Evolutionary conservation across 1,139 yeast species (phyloP).

Genomic region (Magnusiomyces fungicola): DNA sequence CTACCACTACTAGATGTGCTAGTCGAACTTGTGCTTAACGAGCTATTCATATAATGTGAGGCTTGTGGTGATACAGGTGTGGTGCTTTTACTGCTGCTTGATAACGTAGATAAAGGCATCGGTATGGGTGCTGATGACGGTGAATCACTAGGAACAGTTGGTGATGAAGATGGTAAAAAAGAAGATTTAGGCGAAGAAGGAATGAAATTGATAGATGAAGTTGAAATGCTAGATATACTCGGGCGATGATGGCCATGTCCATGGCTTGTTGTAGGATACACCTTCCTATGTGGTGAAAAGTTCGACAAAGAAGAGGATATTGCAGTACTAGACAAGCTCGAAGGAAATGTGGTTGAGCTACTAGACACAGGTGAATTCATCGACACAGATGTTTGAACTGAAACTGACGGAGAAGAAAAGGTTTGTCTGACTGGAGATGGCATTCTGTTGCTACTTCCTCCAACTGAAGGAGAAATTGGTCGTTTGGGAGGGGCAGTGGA

Average conservation of each 20-base stretch:
- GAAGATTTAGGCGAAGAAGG: constrained; percentile 8
- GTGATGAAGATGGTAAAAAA: constrained; percentile 7
- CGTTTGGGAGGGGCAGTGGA: constrained; percentile 15
- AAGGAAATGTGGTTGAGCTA: constrained; percentile 9
- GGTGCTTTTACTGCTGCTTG: not conserved
- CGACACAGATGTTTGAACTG: constrained; percentile 16
- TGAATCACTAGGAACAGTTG: constrained; percentile 6
- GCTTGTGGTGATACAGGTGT: constrained; percentile 13
- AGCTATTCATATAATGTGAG: not conserved
- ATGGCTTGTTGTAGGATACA: constrained; percentile 4
- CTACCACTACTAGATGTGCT: not conserved
- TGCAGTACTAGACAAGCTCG: constrained; percentile 17
- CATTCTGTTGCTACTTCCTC: constrained; percentile 4
- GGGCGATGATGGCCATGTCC: constrained; percentile 8
- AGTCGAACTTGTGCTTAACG: not conserved
- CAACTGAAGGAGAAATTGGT: constrained; percentile 15
- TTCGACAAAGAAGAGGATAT: constrained; percentile 10
- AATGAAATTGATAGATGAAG: constrained; percentile 10
- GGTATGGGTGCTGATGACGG: constrained; percentile 1
- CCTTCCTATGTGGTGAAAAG: constrained; percentile 14
- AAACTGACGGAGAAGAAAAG: constrained; percentile 8
- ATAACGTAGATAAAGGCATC: not conserved
- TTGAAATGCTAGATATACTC: constrained; percentile 11
- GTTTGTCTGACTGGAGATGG: constrained; percentile 13
- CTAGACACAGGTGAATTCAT: constrained; percentile 16